Base-by-base conservation (phyloP, 192 early-diverging fungal genomes). In the Phycomyces blakesleeanus region DNA sequence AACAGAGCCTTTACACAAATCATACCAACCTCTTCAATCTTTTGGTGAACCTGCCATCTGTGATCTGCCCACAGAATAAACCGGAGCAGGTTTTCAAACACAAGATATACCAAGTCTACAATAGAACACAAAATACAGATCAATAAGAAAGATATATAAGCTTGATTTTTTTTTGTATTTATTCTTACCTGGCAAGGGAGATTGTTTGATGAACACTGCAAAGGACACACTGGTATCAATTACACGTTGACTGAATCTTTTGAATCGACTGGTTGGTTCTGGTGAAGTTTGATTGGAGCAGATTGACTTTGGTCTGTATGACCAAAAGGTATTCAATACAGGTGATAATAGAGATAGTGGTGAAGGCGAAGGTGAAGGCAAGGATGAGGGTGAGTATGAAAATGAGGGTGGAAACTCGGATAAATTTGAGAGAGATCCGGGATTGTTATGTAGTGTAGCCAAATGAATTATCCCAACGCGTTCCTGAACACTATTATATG, bases 171-270 rank as follows among this genome's bases (percentile, higher is more conserved):
- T 1, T 57, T 29, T 57, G 8, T 54, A 26, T 29, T 57, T 26
- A 26, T 57, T 27, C 12, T 61, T 50, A 70, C 61, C 68, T 15
- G 81, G 81, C 51, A 83, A 76, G 50, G 81, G 81, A 6, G 78
- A 80, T 42, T 80, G 81, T 65, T 83, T 83, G 10, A 83, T 55
- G 3, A 75, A 66, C 39, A 83, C 72, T 0, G 81, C 81, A 26
- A 60, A 64, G 11, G 67, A 60, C 24, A 83, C 71, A 0, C 74
- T 74, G 0, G 75, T 68, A 14, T 78, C 61, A 51, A 80, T 80
- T 6, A 83, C 74, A 24, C 27, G 40, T 41, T 67, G 65, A 8
- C 57, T 50, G 52, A 67, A 59, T 20, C 39, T 39, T 42, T 58
- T 50, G 51, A 67, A 67, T 39, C 57, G 56, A 53, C 47, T 38